Base-by-base conservation (phyloP, 2,329 filamentous ascomycete species). In the Boeremia exigua region DNA sequence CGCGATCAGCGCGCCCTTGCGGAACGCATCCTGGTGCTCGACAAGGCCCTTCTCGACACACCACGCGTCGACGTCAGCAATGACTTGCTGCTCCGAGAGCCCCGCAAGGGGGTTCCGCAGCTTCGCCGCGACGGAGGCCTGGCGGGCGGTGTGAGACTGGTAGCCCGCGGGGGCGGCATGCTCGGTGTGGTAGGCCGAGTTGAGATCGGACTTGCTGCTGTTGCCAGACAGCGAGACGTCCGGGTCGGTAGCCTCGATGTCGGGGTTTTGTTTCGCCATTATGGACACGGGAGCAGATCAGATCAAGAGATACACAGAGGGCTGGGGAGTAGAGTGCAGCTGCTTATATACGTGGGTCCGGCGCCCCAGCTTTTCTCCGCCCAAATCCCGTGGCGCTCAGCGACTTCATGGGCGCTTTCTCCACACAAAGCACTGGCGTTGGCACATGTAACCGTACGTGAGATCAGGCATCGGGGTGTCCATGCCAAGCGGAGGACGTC, bases 51-150 rank as follows among this genome's bases (percentile, higher is more conserved):
- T 78, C n/a, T 80, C 71, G 3, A 68, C 59, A 38, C 82, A 84
- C 67, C 87, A 88, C 0, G 74, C 67, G 38, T 83, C 78, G 2
- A 88, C 85, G 56, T 85, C 78, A 17, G 74, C 70, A 34, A 87
- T 70, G 12, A 88, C 79, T 48, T 81, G 72, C 1, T 82, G 76
- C 27, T 80, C 78, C 2, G 81, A 77, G 7, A 88, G 78, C 0
- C 80, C 82, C 2, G 77, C 80, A 3, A 88, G 75, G 10, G 82
- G 82, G 36, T 87, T 88, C 49, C 80, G 77, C 50, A 84, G 78
- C 12, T 65, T 65, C 2, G 64, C 64, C 4, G 69, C 68, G 25
- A 68, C 56, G 15, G 67, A 62, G 42, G 59, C 46, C 51, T 54
- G 38, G 33, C 29, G 38, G 11, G 32, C 40, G 14, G 37, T 37